These are phyloP conservation scores for Apiospora rasikravindrae DNA, from an alignment of 2,329 filamentous ascomycete genomes.

Conservation along the genomic window DNA sequence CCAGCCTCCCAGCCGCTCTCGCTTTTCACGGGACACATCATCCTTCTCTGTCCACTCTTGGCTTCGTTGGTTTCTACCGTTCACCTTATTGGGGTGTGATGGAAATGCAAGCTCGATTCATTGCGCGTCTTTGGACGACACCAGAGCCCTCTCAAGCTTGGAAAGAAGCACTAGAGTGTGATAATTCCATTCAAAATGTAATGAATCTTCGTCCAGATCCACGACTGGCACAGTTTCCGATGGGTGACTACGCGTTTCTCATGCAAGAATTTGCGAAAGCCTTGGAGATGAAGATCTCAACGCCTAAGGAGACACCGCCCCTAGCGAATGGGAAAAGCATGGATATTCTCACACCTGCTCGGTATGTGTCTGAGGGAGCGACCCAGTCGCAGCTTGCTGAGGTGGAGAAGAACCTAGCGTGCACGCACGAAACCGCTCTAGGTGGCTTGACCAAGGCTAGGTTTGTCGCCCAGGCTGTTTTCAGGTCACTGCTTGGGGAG, in stretches of 20 bases:
- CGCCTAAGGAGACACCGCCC: constrained; percentile 42
- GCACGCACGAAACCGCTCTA: constrained; percentile 49
- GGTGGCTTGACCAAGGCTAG: constrained; percentile 49
- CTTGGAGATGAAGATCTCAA: constrained; percentile 55
- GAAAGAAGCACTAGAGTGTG: constrained; percentile 46
- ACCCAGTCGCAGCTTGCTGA: constrained; percentile 45
- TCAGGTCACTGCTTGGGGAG: constrained; percentile 70
- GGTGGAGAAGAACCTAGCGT: constrained; percentile 49
- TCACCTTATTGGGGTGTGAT: constrained; percentile 87
- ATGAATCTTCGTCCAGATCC: constrained; percentile 57
- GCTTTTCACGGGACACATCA: constrained; percentile 71
- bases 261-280: constrained; percentile 72
- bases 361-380: constrained; percentile 51
- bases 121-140: constrained; percentile 64
- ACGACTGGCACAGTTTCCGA: constrained; percentile 73
- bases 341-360: constrained; percentile 61
- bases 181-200: constrained; percentile 52
- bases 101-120: constrained; percentile 80
- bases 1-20: constrained; percentile 67
- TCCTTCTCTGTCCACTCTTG: constrained; percentile 65
- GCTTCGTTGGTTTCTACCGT: constrained; percentile 84
- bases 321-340: constrained; percentile 51
- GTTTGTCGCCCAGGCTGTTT: constrained; percentile 70
- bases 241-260: constrained; percentile 80
- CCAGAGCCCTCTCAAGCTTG: constrained; percentile 36